A percentile compares a stretch with the other conserved stretches of the same genome.
phyloP scores from a whole-genome alignment of 2,329 filamentous ascomycete genomes.

The Cordyceps militaris region DNA sequence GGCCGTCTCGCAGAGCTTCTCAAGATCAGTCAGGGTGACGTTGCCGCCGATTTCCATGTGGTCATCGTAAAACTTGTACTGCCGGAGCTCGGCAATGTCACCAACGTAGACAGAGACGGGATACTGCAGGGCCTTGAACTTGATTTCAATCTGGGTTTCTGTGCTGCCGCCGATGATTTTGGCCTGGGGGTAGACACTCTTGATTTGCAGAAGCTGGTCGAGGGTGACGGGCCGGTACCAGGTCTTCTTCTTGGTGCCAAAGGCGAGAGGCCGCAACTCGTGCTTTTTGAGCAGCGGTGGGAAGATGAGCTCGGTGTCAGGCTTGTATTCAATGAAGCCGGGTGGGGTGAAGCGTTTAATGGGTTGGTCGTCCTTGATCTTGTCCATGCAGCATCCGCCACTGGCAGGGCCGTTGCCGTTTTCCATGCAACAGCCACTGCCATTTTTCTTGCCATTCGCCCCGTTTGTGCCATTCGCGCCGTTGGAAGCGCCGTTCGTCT shows the following conservation, averaged over 20 bases:
- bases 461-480: neutral
- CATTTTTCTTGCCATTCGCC: conserved; percentile 17
- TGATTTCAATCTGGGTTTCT: conserved; percentile 96
- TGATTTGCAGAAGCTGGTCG: conserved; percentile 85
- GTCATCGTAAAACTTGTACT: conserved; percentile 72
- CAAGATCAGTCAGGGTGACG: conserved; percentile 84
- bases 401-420: conserved; percentile 37
- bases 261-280: conserved; percentile 71
- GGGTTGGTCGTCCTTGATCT: conserved; percentile 41
- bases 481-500: conserved; percentile 20
- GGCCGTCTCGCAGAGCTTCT: conserved; percentile 74
- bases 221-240: conserved; percentile 90
- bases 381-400: conserved; percentile 63
- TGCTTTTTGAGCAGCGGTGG: conserved; percentile 79
- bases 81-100: conserved; percentile 81
- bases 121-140: conserved; percentile 93
- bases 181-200: conserved; percentile 72
- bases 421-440: conserved; percentile 66
- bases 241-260: conserved; percentile 89
- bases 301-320: conserved; percentile 92
- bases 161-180: conserved; percentile 96
- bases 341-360: conserved; percentile 73
- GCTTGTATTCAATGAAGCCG: conserved; percentile 89
- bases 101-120: conserved; percentile 85
- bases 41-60: conserved; percentile 91